phyloP scores from a whole-genome alignment of 2,329 filamentous ascomycete genomes.

The Pseudocercospora pini-densiflorae region DNA sequence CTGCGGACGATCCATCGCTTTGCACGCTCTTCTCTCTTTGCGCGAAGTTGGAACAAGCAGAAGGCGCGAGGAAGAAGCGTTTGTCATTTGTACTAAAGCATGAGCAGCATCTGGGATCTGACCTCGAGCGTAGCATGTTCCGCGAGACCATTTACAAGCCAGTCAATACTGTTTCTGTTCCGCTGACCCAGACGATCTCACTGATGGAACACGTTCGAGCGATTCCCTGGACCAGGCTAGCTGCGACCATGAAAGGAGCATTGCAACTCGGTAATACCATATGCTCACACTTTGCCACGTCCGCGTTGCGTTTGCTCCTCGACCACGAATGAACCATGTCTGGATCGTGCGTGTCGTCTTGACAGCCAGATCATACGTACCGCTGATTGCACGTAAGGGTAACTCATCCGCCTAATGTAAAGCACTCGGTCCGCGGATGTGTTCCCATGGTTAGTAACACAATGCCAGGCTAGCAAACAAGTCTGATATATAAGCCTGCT shows the following conservation, averaged over 20 bases:
- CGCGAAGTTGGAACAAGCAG: not conserved
- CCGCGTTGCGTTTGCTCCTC: not conserved
- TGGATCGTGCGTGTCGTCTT: not conserved
- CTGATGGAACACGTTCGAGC: not conserved
- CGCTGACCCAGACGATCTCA: not conserved
- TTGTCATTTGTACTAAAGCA: not conserved
- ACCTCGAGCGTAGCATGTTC: not conserved
- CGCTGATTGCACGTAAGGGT: too few species aligned
- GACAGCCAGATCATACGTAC: not conserved
- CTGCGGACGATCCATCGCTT: slow-evolving; percentile 2
- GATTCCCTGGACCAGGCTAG: not conserved
- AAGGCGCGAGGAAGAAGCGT: not conserved
- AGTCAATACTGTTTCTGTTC: not conserved
- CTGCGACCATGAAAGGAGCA: too few species aligned
- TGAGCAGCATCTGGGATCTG: not conserved
- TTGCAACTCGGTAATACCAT: not conserved
- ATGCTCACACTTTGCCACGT: not conserved
- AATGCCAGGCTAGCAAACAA: not conserved
- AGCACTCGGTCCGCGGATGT: not conserved
- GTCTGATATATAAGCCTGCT: not conserved
- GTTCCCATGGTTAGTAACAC: not conserved
- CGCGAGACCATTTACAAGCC: not conserved
- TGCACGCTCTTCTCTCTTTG: not conserved
- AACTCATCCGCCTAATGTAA: not conserved
- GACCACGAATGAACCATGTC: not conserved